These are phyloP conservation scores for Fragaria iinumae DNA, from an alignment of 306 rosid species.

Conservation along the genomic window DNA sequence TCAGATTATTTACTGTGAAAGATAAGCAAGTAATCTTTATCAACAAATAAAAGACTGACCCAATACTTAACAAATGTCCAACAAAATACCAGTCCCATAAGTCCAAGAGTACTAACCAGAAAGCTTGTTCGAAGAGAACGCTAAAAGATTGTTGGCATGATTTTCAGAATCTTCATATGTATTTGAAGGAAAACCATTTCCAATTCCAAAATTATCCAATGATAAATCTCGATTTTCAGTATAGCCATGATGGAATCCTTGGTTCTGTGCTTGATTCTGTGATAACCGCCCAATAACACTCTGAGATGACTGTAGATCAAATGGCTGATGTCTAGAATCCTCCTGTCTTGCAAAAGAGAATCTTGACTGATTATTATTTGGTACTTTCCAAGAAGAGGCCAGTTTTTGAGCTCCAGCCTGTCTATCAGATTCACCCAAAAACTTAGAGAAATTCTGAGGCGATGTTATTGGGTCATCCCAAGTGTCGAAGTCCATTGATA, in stretches of 20 bases:
- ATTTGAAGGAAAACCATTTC: slow-evolving; percentile 49
- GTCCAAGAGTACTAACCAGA: slow-evolving; percentile 53
- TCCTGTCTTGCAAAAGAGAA: slow-evolving; percentile 92
- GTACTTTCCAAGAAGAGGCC: slow-evolving; percentile 70
- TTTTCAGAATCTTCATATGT: slow-evolving; percentile 51
- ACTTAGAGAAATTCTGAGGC: slow-evolving; percentile 55
- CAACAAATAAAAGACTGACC: not conserved
- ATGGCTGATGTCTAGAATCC: slow-evolving; percentile 49
- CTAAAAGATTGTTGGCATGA: slow-evolving; percentile 33
- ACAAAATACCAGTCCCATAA: not conserved
- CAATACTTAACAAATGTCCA: not conserved
- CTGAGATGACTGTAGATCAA: slow-evolving; percentile 49
- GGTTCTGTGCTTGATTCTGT: slow-evolving; percentile 40
- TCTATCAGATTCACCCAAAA: slow-evolving; percentile 56
- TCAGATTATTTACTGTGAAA: not conserved
- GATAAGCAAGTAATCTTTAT: not conserved
- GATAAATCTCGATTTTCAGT: slow-evolving; percentile 48
- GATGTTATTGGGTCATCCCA: slow-evolving; percentile 73
- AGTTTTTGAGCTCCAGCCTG: slow-evolving; percentile 42
- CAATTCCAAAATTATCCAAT: slow-evolving; percentile 45
- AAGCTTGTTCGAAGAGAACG: slow-evolving; percentile 49
- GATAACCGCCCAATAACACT: slow-evolving; percentile 43
- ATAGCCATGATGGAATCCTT: slow-evolving; percentile 47
- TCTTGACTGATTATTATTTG: slow-evolving; percentile 71
- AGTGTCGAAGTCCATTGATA: slow-evolving; percentile 68